Evolutionary conservation across 176 grass and related monocot species (phyloP), one percentile per base, ranked within the genome.

Genomic region (Pontederia paniculata): DNA sequence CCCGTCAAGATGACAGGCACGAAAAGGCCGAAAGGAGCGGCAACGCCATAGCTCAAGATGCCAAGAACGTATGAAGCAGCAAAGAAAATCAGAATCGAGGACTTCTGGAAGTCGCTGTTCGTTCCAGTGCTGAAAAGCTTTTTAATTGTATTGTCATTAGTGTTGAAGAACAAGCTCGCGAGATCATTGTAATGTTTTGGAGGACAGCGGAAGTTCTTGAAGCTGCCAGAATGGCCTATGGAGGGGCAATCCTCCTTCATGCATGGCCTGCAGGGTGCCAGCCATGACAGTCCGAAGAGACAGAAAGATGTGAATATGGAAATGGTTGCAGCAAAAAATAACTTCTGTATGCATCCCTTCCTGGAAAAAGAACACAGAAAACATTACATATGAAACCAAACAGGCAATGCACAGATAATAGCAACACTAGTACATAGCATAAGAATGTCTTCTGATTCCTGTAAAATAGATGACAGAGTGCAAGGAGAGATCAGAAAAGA

Each of bases 151-250:
- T 58, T 4, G 17, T 58, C 55, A 5, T 58, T 42, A 12, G 55
- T 58, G 23, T 58, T 58, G 23, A 58, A 58, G 10, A 58, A 58
- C n/a, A 58, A 37, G n/a, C 55, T 42, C 12, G 48, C 48, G 13
- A 50, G 48, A 50, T 50, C 48, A 17, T 50, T 50, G 48, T 50
- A 50, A 50, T 50, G 48, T 1, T 50, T 17, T 5, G 48, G 13
- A 17, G 48, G 48, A 8, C 48, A 50, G 15, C n/a, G 48, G 48
- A 50, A 50, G 48, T 50, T 50, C 4, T 50, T 17, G 48, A 50
- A 50, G 15, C 48, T 17, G 15, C 48, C 48, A 17, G 48, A 17
- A 50, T 50, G 48, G n/a, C 5, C 48, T 50, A 50, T 13, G 15
- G 48, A n/a, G 10, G 21, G 16, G 12, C 13, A 41, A 8, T 58